Base-by-base conservation (phyloP, 352 stramenopile genomes). In the Phytophthora brassicae region DNA sequence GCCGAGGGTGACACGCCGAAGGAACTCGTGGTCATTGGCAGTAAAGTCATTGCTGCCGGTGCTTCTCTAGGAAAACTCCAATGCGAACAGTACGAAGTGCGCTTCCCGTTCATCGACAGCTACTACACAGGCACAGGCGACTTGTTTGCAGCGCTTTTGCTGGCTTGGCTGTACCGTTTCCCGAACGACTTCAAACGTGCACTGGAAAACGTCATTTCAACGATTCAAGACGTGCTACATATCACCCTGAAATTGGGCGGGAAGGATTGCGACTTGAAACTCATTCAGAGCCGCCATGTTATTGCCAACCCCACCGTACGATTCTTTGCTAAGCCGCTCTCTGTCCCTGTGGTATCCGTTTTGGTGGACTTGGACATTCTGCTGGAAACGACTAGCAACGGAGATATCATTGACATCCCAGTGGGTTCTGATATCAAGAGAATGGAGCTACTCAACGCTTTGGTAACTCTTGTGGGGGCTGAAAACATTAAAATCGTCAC, bases 81-180 rank as follows among this genome's bases (percentile, higher is more conserved):
- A 19, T 93, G 72, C 44, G 81, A 94, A 56, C 84, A 92, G 70
- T 93, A 79, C 52, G 82, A 93, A 50, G 72, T 93, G 59, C 82
- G 81, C 31, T 77, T 95, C 55, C 86, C 86, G 20, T 79, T 71
- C 31, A 91, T 95, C 17, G 75, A 91, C 51, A 88, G 75, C 66
- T 92, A 92, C 58, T 95, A 90, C 75, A 91, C 85, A 11, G 84
- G 86, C 59, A 93, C 85, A 19, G 86, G 84, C 23, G 86, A 95
- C 48, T 49, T 95, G 41, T 92, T 95, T 42, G 84, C 84, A 14
- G 83, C 86, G 56, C 66, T 94, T n/a, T 45, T 94, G 53, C 76
- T 95, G 12, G 84, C 81, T 19, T 95, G 86, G 86, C 80, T 93
- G 14, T 70, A 87, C 28, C 77, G 67, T 20, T 76, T 78, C 48